Percentiles rank a stretch among this genome's conserved stretches.
phyloP scores from a whole-genome alignment of 1,139 yeast species.

The Blastobotrys capitulatus region DNA sequence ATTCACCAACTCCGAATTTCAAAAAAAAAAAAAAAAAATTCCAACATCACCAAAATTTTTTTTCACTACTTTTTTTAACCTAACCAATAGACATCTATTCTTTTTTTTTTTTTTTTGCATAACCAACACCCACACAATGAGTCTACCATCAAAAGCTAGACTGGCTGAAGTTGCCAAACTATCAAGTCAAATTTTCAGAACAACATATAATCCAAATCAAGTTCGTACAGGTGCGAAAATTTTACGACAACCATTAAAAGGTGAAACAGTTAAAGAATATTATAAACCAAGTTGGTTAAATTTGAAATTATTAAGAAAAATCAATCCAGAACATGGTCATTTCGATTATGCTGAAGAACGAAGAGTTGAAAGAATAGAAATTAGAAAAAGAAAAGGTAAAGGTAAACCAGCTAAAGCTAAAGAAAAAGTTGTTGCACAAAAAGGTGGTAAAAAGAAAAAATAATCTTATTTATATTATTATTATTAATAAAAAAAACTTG shows the following conservation, averaged over 20 bases:
- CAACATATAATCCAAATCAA: slow-evolving; percentile 61
- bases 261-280: slow-evolving; percentile 65
- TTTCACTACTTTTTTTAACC: background rate
- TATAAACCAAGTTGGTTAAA: slow-evolving; percentile 55
- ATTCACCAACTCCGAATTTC: no score
- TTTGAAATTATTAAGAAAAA: slow-evolving; percentile 46
- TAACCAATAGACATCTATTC: background rate
- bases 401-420: slow-evolving; percentile 25
- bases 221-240: slow-evolving; percentile 75
- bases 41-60: background rate
- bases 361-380: slow-evolving; percentile 30
- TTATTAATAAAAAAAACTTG: background rate
- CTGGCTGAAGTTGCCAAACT: slow-evolving; percentile 51
- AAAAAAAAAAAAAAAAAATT: no score
- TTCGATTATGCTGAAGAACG: slow-evolving; percentile 71
- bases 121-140: background rate
- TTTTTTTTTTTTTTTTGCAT: slow-evolving; percentile 1
- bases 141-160: slow-evolving; percentile 35
- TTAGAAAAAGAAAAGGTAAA: slow-evolving; percentile 21
- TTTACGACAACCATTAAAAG: slow-evolving; percentile 66
- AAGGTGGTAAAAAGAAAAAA: slow-evolving; percentile 8
- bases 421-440: slow-evolving; percentile 11
- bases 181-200: slow-evolving; percentile 56
- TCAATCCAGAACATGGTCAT: slow-evolving; percentile 54
- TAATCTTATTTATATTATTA: background rate